Base-by-base conservation (phyloP, 305 asterid species). In the Ruellia speciosa region DNA sequence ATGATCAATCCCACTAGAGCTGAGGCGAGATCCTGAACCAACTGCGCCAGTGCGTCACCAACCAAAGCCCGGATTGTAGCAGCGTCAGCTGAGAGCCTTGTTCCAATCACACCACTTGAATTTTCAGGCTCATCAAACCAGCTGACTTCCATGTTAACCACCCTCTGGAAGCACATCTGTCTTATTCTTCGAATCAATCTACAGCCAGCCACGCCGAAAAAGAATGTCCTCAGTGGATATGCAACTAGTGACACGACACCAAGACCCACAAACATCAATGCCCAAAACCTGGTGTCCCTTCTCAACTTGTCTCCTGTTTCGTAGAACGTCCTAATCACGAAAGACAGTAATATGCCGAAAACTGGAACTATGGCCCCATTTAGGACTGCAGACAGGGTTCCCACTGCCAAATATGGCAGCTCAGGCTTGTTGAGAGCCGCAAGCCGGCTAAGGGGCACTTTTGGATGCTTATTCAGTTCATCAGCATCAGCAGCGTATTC, bases 51-150 rank as follows among this genome's bases (percentile, higher is more conserved):
- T 49, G 79, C 67, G 66, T 84, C 93, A 6, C 93, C 88, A 6
- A 79, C 84, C 31, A 84, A 56, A 58, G 82, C 80, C 11, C 88
- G 79, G 18, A 81, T 60, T 0, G 79, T 73, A 11, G 88, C 79
- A 59, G 88, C 93, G 71, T 84, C 93, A 24, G 81, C 75, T 5
- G 88, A 81, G 19, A 84, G 86, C 74, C 80, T 79, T 4, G 88
- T 74, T 4, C 86, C 83, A 3, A 81, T 79, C 8, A 71, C 79
- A 49, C 93, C 93, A 45, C 87, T 75, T 3, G 92, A 81, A 67
- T 83, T 81, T 56, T 76, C 75, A 1, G 79, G 62, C 66, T 78
- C 81, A 24, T 81, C 92, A 9, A 70, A 81, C 92, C 92, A 83
- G 39, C 86, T 77, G 19, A 77, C 79, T 68, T 83, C 88, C 88